Percentiles rank a stretch among this genome's conserved stretches.
Conservation (phyloP, 768 basidiomycete genomes). For the Zangia roseola region DNA sequence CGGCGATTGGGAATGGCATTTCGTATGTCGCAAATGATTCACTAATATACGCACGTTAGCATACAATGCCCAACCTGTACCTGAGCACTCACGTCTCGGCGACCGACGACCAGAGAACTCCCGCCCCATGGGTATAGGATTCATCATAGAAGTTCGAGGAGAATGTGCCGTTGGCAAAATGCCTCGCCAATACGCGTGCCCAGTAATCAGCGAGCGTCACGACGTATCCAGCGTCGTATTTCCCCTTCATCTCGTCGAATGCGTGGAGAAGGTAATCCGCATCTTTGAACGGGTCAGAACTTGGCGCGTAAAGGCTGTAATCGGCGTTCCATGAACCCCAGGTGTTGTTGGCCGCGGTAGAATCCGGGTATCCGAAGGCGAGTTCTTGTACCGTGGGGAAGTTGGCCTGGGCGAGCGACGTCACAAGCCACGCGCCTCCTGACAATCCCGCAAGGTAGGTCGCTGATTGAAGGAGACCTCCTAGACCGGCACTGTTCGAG, state of each 20-base stretch:
- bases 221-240: slow-evolving; percentile 29
- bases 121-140: slow-evolving; percentile 33
- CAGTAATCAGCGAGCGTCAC: slow-evolving; percentile 33
- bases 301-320: slow-evolving; percentile 20
- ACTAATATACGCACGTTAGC: slow-evolving; percentile 16
- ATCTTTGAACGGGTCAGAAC: slow-evolving; percentile 15
- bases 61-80: neutral
- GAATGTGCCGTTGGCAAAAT: slow-evolving; percentile 41
- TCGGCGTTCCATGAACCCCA: slow-evolving; percentile 37
- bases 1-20: slow-evolving; percentile 42
- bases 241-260: slow-evolving; percentile 28
- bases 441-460: slow-evolving; percentile 54
- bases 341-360: slow-evolving; percentile 14
- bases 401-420: slow-evolving; percentile 41
- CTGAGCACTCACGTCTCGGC: slow-evolving; percentile 31
- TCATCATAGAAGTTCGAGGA: slow-evolving; percentile 29
- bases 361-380: slow-evolving; percentile 29
- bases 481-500: slow-evolving; percentile 39
- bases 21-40: slow-evolving; percentile 31
- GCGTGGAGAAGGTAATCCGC: slow-evolving; percentile 18
- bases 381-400: slow-evolving; percentile 41
- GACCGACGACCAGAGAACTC: slow-evolving; percentile 35
- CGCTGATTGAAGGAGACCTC: slow-evolving; percentile 52
- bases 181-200: slow-evolving; percentile 30
- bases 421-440: slow-evolving; percentile 40